Base-by-base conservation (phyloP, 1,139 yeast genomes). In the Geotrichum phurueaensis region DNA sequence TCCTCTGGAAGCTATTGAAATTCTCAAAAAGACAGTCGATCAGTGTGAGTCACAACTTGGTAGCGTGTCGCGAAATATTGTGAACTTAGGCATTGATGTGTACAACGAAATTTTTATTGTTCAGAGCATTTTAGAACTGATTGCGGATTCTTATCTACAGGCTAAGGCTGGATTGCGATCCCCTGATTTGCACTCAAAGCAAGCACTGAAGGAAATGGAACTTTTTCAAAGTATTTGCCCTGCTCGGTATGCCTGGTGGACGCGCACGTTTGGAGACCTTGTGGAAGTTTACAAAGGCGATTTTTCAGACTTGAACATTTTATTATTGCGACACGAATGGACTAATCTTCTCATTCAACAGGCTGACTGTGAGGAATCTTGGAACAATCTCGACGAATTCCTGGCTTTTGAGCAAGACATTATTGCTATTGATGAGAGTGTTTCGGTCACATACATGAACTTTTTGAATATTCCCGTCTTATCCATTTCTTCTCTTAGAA, bases 401-500 rank as follows among this genome's bases (percentile, higher is more conserved):
- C 65, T 69, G 55, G 61, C 54, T 2, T 59, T 69, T 53, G 57
- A 60, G 25, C 55, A 63, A 39, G 56, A 57, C 22, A 57, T 66
- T 25, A 63, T 69, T 65, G 53, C 64, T 50, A 15, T 61, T 59
- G 10, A 55, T 70, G 1, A 39, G 39, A 1, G 65, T 52, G 27
- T 62, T 66, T 54, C 66, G 65, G 20, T 65, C 70, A 79, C 76
- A 58, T 73, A 67, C 65, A 52, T 66, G 49, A 73, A 73, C 62
- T 69, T 69, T 57, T 55, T 79, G 2, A 76, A 80, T 61, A 81
- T 94, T n/a, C 86, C 91, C 2, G 76, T 78, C 0, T 74, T 92
- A 2, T 84, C 81, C 50, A 60, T 73, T 3, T 75, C 77, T 1
- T 79, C 83, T 12, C 79, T 89, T 3, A 79, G 78, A 51, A 78